Conservation (phyloP, 352 stramenopile species). For the Globisporangium megalacanthum region DNA sequence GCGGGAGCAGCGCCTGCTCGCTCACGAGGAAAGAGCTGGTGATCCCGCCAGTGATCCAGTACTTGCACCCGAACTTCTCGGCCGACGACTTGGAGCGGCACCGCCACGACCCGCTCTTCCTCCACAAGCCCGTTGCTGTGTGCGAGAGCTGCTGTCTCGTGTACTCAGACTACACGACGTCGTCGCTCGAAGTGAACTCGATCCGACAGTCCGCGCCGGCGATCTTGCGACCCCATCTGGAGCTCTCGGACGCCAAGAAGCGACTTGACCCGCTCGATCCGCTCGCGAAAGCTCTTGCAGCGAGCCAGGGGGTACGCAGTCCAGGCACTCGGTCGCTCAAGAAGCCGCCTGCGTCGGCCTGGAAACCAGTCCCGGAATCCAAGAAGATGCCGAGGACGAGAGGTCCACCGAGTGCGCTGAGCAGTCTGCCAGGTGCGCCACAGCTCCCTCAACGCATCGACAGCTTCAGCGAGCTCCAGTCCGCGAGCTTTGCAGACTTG, state of each 20-base stretch:
- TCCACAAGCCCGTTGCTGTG: slow-evolving; percentile 89
- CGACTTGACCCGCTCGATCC: slow-evolving; percentile 37
- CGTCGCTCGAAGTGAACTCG: slow-evolving; percentile 66
- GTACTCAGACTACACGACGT: slow-evolving; percentile 87
- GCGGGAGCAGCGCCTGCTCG: not conserved
- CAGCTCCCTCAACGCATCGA: slow-evolving; percentile 58
- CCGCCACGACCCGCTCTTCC: slow-evolving; percentile 90
- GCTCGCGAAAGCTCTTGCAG: slow-evolving; percentile 10
- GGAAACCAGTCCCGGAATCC: slow-evolving; percentile 41
- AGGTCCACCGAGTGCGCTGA: slow-evolving; percentile 21
- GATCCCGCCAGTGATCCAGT: slow-evolving; percentile 91
- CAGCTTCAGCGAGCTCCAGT: slow-evolving; percentile 35
- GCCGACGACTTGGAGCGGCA: slow-evolving; percentile 85
- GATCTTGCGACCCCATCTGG: slow-evolving; percentile 53
- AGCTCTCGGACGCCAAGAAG: slow-evolving; percentile 41
- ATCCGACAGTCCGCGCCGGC: slow-evolving; percentile 54
- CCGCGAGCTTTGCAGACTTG: slow-evolving; percentile 15
- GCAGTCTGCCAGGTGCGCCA: slow-evolving; percentile 36
- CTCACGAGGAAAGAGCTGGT: slow-evolving; percentile 51
- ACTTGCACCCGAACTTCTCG: slow-evolving; percentile 83
- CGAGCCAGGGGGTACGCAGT: slow-evolving; percentile 4
- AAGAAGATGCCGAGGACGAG: not conserved
- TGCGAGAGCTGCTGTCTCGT: slow-evolving; percentile 93
- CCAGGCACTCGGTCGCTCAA: not conserved
- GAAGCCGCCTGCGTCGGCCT: slow-evolving; percentile 49